Evolutionary conservation across 1,139 yeast species (phyloP), one percentile per base, ranked within the genome.

Genomic region (Blastobotrys capitulatus): DNA sequence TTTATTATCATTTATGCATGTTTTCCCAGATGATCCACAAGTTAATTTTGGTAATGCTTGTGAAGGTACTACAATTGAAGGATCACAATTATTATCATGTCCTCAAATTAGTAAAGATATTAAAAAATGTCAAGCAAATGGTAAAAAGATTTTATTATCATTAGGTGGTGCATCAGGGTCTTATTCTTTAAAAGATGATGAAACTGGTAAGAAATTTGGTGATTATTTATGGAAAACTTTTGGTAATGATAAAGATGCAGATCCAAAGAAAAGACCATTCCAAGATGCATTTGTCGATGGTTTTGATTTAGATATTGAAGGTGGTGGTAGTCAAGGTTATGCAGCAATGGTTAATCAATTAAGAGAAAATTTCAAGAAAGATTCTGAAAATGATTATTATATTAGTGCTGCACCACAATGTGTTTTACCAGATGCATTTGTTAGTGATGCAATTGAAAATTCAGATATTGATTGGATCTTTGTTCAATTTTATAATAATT

Each of bases 391-490:
- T 64, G 62, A 66, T 16, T 89, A 86, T 69, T 88, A 85, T 66
- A 72, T 90, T 46, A 78, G 95, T 50, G 96, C 96, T 56, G 95
- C 97, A 55, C 97, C 97, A 25, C 97, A 90, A 71, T 90, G 97
- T 70, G 94, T 80, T 56, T 96, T 94, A 56, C 97, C 97, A 19
- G 97, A 90, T 71, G 88, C 83, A 9, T 79, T 85, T 42, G 79
- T 85, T 42, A 90, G 94, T 53, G 77, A 80, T 51, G 69, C 86
- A 37, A 69, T 90, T 57, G 71, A 70, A 19, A 70, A 77, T 27
- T 80, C 86, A 25, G 74, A 77, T 37, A 72, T 90, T 58, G 97
- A 90, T 67, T 87, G 85, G 67, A 87, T 90, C 4, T 88, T 87
- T 61, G 80, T 90, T 59, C 97, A 90, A 72, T 90, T 90, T 71